Base-by-base conservation (phyloP, 169 alveolate species). In the Plasmodium gonderi region DNA sequence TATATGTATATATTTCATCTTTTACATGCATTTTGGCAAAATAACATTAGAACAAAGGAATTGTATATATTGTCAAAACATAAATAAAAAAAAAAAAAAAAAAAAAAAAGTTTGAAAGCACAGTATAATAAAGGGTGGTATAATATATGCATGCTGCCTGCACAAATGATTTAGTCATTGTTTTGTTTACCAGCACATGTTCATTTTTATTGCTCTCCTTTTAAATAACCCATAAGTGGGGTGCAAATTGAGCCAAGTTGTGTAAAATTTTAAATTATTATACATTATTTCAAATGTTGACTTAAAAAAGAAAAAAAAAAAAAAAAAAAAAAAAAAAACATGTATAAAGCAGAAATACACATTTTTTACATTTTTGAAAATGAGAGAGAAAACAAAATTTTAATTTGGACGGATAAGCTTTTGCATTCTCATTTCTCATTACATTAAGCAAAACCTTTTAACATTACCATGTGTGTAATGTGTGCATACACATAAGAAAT, bases 241-340 rank as follows among this genome's bases (percentile, higher is more conserved):
- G 64, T 75, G 81, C 54, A 75, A 36, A 75, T 75, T 38, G 45
- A n/a, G 42, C 51, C 67, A 40, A 74, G 68, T 38, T 75, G 14
- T 75, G 81, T 75, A 75, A 75, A 75, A 75, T n/a, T 75, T 75
- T 42, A 40, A 75, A 40, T 75, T 20, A 60, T 60, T 60, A 36
- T 60, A 60, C 17, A 60, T 60, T 60, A n/a, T n/a, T 36, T 60
- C 72, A 14, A 60, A 20, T 60, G 5, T 12, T 60, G 26, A 60
- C 17, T 60, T 60, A 36, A 60, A 60, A 60, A 60, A n/a, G n/a
- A n/a, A n/a, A n/a, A n/a, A n/a, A n/a, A n/a, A n/a, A n/a, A n/a
- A n/a, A n/a, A n/a, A n/a, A n/a, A n/a, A n/a, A n/a, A n/a, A n/a
- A n/a, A n/a, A n/a, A n/a, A 60, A 20, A 54, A 54, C 26, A 4